A percentile compares a stretch with the other conserved stretches of the same genome.
Conservation (phyloP, 2,329 filamentous ascomycete genomes). For the Talaromyces funiculosus region DNA sequence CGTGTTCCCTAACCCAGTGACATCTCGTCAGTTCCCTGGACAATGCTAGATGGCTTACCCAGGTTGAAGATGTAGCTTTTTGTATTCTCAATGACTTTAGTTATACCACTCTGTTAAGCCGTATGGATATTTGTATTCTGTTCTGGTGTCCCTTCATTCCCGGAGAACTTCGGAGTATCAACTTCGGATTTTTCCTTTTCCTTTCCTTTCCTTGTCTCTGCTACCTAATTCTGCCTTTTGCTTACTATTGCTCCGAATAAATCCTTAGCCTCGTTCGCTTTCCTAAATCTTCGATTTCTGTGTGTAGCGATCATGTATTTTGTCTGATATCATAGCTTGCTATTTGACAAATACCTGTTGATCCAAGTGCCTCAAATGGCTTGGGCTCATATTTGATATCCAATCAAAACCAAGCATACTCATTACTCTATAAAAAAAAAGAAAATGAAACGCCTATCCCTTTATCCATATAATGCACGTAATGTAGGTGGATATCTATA, state of each 20-base stretch:
- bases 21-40: constrained; percentile 27
- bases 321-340: neutral
- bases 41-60: constrained; percentile 22
- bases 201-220: too few species aligned
- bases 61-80: neutral
- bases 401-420: neutral
- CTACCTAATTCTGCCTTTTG: too few species aligned
- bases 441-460: neutral
- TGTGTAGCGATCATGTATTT: neutral
- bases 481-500: neutral
- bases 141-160: neutral
- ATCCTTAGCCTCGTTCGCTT: neutral
- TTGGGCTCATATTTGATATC: neutral
- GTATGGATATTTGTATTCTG: neutral
- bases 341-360: neutral
- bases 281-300: neutral
- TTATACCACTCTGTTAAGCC: neutral
- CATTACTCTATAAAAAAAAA: too few species aligned
- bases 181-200: neutral
- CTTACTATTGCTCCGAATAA: neutral
- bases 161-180: neutral
- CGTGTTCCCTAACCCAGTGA: constrained; percentile 45
- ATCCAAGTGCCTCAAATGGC: too few species aligned
- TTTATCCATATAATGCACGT: neutral
- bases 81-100: neutral